Conservation (phyloP, 371 early-diverging fungal species). For the Saksenaea oblongispora region DNA sequence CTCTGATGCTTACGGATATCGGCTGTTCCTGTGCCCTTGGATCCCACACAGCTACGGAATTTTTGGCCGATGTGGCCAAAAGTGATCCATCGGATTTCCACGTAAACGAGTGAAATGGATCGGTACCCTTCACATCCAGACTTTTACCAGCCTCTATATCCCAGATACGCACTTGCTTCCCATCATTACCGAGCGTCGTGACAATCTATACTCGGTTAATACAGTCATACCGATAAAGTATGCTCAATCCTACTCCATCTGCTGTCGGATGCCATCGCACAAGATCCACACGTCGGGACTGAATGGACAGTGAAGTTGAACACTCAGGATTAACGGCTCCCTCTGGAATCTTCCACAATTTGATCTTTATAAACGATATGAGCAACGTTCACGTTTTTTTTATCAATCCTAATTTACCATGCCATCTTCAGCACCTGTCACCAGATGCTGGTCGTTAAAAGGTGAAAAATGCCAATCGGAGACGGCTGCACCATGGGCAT, state of each 20-base stretch:
- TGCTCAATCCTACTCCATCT: slow-evolving; percentile 36
- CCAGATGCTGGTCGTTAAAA: slow-evolving; percentile 46
- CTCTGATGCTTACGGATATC: slow-evolving; percentile 15
- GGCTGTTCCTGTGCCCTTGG: slow-evolving; percentile 44
- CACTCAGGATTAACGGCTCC: slow-evolving; percentile 13
- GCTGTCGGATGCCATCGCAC: slow-evolving; percentile 64
- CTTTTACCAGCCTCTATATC: slow-evolving; percentile 49
- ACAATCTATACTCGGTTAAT: slow-evolving; percentile 20
- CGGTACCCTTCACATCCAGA: slow-evolving; percentile 10
- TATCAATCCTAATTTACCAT: slow-evolving; percentile 25
- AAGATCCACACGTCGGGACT: slow-evolving; percentile 47
- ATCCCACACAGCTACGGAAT: slow-evolving; percentile 61
- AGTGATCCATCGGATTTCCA: slow-evolving; percentile 69
- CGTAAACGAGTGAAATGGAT: slow-evolving; percentile 52
- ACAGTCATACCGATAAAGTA: background rate
- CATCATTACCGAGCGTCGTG: slow-evolving; percentile 38
- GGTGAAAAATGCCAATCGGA: slow-evolving; percentile 62
- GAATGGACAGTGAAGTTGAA: slow-evolving; percentile 18
- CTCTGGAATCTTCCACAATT: slow-evolving; percentile 43
- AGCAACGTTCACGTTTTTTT: background rate
- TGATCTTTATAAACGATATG: slow-evolving; percentile 15
- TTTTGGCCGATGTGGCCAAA: slow-evolving; percentile 60
- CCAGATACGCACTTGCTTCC: slow-evolving; percentile 67
- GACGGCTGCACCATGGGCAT: slow-evolving; percentile 47
- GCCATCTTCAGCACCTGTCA: slow-evolving; percentile 60